A percentile compares a stretch with the other conserved stretches of the same genome.
Conservation (phyloP, 352 stramenopile genomes). For the Pythium chondricola region DNA sequence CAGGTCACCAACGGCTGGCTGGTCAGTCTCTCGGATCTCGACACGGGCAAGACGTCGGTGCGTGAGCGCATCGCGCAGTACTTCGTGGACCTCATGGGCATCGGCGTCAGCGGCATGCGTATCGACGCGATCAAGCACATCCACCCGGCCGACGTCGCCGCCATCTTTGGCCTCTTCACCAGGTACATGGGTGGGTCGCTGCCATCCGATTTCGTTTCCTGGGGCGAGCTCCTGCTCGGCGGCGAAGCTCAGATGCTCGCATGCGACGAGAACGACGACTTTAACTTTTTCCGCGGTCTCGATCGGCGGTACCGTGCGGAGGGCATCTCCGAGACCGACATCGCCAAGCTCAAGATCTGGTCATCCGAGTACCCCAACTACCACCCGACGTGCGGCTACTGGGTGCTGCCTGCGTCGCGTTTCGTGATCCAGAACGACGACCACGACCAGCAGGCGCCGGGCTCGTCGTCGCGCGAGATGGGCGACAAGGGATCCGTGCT, state of each 20-base stretch:
- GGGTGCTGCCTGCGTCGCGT: slow-evolving; percentile 45
- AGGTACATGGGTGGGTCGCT: too few species aligned
- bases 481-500: slow-evolving; percentile 42
- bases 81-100: too few species aligned
- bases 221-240: too few species aligned
- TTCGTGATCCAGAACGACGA: slow-evolving; percentile 77
- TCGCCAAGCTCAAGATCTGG: slow-evolving; percentile 75
- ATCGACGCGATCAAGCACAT: too few species aligned
- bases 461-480: slow-evolving; percentile 55
- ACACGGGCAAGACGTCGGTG: slow-evolving; percentile 52
- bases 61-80: slow-evolving; percentile 59
- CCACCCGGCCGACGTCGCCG: too few species aligned
- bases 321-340: slow-evolving; percentile 43
- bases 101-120: too few species aligned
- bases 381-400: slow-evolving; percentile 43
- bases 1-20: slow-evolving; percentile 37
- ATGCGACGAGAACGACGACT: slow-evolving; percentile 43
- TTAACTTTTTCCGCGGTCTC: slow-evolving; percentile 58
- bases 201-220: too few species aligned
- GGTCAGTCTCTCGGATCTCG: slow-evolving; percentile 36
- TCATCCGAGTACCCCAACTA: slow-evolving; percentile 62
- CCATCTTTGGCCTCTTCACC: too few species aligned
- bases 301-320: slow-evolving; percentile 33
- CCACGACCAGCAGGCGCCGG: slow-evolving; percentile 58
- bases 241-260: slow-evolving; percentile 37